Base-by-base conservation (phyloP, 805 yeast genomes). In the Phaffomyces thermotolerans region DNA sequence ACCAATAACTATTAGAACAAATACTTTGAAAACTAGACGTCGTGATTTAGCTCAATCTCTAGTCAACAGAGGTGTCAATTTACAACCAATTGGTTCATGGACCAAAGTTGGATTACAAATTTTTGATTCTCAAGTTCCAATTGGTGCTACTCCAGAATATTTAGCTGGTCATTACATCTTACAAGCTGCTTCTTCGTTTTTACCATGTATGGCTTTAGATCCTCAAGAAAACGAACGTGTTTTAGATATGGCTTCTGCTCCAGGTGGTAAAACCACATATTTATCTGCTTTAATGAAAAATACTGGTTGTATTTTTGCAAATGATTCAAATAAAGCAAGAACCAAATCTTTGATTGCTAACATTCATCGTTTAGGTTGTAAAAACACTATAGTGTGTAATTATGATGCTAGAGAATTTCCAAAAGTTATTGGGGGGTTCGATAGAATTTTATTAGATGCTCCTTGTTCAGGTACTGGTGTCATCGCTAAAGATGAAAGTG, bases 401-500 rank as follows among this genome's bases (percentile, higher is more conserved):
- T 90, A 93, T 64, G 99, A 93, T 68, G 99, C 98, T 34, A 81
- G 98, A 66, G 97, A 91, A 66, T 93, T 93, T 63, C 98, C 99
- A 40, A 88, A 88, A 64, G 97, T 93, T 32, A 88, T 93, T 62
- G 99, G 99, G 54, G 99, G 99, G 0, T 93, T 93, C 57, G 98
- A 93, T 64, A 79, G 99, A 66, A 81, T 93, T 34, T 69, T 93
- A 51, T 72, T 93, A 54, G 99, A 93, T 73, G 99, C 99, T 30
- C 99, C 99, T 52, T 93, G 99, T 69, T 89, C 99, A 7, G 99
- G 99, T 71, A 91, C 99, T 3, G 99, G 99, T 68, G 99, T 93
- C 54, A 93, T 93, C 60, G 93, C 96, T 48, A 93, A 93, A 69
- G 99, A 93, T 69, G 95, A 88, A 60, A 81, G 87, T 42, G 98